Conservation (phyloP, 768 basidiomycete species). For the Tubosaeta sp. region DNA sequence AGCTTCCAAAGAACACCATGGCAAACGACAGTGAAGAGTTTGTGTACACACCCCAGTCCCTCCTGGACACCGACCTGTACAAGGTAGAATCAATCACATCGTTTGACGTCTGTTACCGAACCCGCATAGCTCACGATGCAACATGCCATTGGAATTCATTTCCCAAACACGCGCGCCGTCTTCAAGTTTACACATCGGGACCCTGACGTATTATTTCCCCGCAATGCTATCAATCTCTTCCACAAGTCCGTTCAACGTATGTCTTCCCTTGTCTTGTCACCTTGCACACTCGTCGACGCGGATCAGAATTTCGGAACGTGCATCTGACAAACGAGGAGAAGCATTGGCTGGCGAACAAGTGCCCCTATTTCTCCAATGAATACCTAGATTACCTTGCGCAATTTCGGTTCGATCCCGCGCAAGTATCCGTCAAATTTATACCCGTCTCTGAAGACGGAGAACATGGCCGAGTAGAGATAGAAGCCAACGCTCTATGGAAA, state of each 20-base stretch:
- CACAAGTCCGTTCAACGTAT: slow-evolving; percentile 54
- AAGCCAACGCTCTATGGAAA: slow-evolving; percentile 66
- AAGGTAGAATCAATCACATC: slow-evolving; percentile 48
- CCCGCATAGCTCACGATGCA: slow-evolving; percentile 83
- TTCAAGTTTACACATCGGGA: slow-evolving; percentile 84
- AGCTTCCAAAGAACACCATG: slow-evolving; percentile 6
- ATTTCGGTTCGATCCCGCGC: slow-evolving; percentile 68
- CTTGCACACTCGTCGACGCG: slow-evolving; percentile 24
- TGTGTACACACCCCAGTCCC: slow-evolving; percentile 38
- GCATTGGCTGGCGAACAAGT: slow-evolving; percentile 59
- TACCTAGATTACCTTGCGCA: slow-evolving; percentile 76
- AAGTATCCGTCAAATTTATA: slow-evolving; percentile 57
- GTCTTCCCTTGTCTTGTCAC: slow-evolving; percentile 29
- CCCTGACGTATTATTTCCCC: slow-evolving; percentile 58
- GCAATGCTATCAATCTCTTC: slow-evolving; percentile 22
- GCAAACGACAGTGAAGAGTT: slow-evolving; percentile 5
- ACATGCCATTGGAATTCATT: slow-evolving; percentile 78
- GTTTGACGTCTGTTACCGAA: not conserved
- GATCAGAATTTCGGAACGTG: slow-evolving; percentile 65
- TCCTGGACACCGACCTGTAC: slow-evolving; percentile 93
- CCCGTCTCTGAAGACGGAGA: slow-evolving; percentile 49
- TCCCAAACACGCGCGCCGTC: slow-evolving; percentile 62
- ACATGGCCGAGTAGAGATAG: slow-evolving; percentile 67
- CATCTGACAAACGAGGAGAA: slow-evolving; percentile 57
- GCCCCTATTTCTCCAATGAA: slow-evolving; percentile 64